These are phyloP conservation scores for Zarea fungicola DNA, from an alignment of 2,329 filamentous ascomycete genomes.

Conservation along the genomic window DNA sequence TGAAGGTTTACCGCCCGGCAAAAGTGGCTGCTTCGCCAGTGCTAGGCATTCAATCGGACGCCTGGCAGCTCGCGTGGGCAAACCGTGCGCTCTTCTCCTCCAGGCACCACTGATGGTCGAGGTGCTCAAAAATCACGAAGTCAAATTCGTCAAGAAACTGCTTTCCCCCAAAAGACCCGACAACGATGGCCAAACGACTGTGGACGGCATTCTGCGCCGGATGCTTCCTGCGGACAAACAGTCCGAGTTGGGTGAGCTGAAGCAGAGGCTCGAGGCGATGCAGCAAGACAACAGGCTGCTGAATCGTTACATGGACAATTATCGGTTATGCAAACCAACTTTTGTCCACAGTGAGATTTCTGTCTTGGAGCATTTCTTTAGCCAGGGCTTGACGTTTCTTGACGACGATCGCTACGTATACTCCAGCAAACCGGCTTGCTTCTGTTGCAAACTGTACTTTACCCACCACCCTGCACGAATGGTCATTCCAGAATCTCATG, in stretches of 20 bases:
- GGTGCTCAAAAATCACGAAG: conserved; percentile 27
- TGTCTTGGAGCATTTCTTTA: conserved; percentile 41
- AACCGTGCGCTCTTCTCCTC: conserved; percentile 28
- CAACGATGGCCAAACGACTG: conserved; percentile 23
- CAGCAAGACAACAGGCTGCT: background rate
- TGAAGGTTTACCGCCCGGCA: background rate
- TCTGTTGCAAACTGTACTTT: conserved; percentile 43
- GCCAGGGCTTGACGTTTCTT: conserved; percentile 27
- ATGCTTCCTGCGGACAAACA: conserved; percentile 22
- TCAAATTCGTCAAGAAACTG: conserved; percentile 19
- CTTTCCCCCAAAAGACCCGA: conserved; percentile 17
- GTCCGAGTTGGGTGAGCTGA: background rate
- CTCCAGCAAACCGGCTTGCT: conserved; percentile 48
- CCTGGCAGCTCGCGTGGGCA: conserved; percentile 35
- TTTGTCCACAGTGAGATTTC: conserved; percentile 42
- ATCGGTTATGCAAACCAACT: conserved; percentile 20
- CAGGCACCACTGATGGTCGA: conserved; percentile 25
- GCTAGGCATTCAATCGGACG: conserved; percentile 38
- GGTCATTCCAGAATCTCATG: conserved; percentile 30
- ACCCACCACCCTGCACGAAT: conserved; percentile 30
- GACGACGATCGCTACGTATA: conserved; percentile 40
- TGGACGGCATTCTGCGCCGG: conserved; percentile 27
- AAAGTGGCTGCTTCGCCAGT: background rate
- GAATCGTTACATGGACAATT: conserved; percentile 21
- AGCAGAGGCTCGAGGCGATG: conserved; percentile 7